A percentile compares a stretch with the other conserved stretches of the same genome.
Evolutionary conservation across 2,329 filamentous ascomycete genomes (phyloP).

Genomic region (Cryphonectria japonica): DNA sequence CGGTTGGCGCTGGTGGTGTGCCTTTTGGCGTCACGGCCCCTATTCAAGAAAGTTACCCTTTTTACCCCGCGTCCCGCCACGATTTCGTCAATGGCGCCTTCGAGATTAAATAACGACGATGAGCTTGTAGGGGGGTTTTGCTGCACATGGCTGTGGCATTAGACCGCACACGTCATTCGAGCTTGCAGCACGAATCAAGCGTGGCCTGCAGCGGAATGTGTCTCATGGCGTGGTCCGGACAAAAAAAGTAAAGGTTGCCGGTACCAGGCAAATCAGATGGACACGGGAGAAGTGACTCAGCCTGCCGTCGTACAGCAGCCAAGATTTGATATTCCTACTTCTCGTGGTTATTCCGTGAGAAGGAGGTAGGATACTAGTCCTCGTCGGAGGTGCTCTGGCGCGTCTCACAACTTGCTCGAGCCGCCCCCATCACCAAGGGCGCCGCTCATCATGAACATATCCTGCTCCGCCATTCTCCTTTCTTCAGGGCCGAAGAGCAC

Average conservation of each 20-base stretch:
- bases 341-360: background rate
- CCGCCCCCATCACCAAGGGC: conserved; percentile 45
- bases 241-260: background rate
- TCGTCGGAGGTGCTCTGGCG: background rate
- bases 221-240: background rate
- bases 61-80: conserved; percentile 10
- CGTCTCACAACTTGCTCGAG: conserved; percentile 42
- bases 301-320: background rate
- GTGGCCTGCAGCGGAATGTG: background rate
- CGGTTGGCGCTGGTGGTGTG: conserved; percentile 6
- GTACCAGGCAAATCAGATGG: background rate
- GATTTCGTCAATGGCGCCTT: conserved; percentile 12
- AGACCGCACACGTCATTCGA: background rate
- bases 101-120: background rate
- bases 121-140: background rate
- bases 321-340: background rate
- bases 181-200: background rate
- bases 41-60: background rate
- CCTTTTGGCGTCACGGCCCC: background rate
- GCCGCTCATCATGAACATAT: conserved; percentile 57
- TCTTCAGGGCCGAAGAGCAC: conserved; percentile 43
- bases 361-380: background rate
- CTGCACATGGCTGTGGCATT: background rate
- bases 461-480: conserved; percentile 29
- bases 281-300: background rate